Percentiles rank a stretch among this genome's conserved stretches.
Evolutionary conservation across 208 protist genomes (phyloP).

Genomic region (Crithidia sp.): DNA sequence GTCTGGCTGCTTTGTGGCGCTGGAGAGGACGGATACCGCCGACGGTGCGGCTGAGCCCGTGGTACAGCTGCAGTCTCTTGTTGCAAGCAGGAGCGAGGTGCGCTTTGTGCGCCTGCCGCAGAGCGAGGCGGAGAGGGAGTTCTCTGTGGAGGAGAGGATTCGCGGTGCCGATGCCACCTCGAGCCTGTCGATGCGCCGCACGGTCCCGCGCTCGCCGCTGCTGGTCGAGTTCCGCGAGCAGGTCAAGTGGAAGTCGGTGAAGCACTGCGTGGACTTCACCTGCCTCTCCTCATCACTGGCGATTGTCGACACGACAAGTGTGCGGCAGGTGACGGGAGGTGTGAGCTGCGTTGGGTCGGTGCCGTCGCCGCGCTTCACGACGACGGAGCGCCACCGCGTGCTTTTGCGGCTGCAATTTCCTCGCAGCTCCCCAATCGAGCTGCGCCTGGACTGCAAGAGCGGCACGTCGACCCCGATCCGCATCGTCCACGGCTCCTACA

Average conservation of each 20-base stretch:
- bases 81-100: constrained; percentile 23
- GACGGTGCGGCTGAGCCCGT: neutral
- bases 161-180: neutral
- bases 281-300: constrained; percentile 33
- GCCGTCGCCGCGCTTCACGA: constrained; percentile 45
- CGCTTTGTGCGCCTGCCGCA: constrained; percentile 32
- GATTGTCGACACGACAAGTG: neutral
- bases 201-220: constrained; percentile 2
- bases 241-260: constrained; percentile 33
- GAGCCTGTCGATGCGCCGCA: neutral
- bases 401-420: constrained; percentile 54
- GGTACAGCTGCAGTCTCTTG: constrained; percentile 20
- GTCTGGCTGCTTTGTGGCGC: constrained; percentile 22
- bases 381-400: constrained; percentile 56
- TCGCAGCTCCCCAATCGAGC: constrained; percentile 30
- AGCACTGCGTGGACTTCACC: constrained; percentile 27
- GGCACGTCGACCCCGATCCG: constrained; percentile 25
- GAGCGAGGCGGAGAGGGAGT: constrained; percentile 9
- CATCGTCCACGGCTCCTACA: constrained; percentile 29
- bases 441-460: constrained; percentile 53
- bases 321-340: constrained; percentile 27
- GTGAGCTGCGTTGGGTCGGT: constrained; percentile 23
- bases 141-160: constrained; percentile 10
- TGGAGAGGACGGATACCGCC: constrained; percentile 7
- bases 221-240: constrained; percentile 32